Conservation (phyloP, 2,329 filamentous ascomycete genomes). For the Beauveria pseudobassiana region DNA sequence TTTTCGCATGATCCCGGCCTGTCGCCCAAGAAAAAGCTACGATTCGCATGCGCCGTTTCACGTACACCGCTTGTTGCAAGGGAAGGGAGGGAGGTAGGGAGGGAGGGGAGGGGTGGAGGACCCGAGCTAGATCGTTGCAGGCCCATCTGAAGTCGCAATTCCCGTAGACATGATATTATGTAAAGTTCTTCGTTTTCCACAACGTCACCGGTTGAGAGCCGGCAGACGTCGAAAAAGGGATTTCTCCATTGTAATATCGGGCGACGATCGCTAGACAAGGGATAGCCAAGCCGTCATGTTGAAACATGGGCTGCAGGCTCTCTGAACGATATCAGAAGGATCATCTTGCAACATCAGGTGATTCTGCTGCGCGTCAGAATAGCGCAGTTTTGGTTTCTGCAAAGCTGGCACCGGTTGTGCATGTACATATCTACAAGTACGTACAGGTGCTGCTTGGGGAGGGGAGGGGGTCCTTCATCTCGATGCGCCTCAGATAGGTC, state of each 20-base stretch:
- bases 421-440: not conserved
- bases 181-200: not conserved
- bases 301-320: not conserved
- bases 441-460: not conserved
- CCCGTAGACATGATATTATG: not conserved
- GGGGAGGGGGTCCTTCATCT: not conserved
- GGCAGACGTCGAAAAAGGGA: no score
- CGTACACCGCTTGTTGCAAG: conserved; percentile 7
- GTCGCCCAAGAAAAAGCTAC: not conserved
- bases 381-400: conserved; percentile 6
- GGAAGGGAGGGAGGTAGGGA: not conserved
- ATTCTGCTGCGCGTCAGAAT: conserved; percentile 10
- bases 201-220: not conserved
- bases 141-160: not conserved
- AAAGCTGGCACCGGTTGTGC: conserved; percentile 1
- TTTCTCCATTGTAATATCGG: not conserved
- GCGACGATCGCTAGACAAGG: not conserved
- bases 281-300: not conserved
- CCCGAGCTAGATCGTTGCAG: not conserved
- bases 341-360: conserved; percentile 2
- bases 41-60: not conserved
- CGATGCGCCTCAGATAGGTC: not conserved
- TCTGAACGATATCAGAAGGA: not conserved
- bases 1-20: not conserved
- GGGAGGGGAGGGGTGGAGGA: no score